A percentile compares a stretch with the other conserved stretches of the same genome.
phyloP scores from a whole-genome alignment of 371 early-diverging fungal species.

The Synchytrium microbalum region DNA sequence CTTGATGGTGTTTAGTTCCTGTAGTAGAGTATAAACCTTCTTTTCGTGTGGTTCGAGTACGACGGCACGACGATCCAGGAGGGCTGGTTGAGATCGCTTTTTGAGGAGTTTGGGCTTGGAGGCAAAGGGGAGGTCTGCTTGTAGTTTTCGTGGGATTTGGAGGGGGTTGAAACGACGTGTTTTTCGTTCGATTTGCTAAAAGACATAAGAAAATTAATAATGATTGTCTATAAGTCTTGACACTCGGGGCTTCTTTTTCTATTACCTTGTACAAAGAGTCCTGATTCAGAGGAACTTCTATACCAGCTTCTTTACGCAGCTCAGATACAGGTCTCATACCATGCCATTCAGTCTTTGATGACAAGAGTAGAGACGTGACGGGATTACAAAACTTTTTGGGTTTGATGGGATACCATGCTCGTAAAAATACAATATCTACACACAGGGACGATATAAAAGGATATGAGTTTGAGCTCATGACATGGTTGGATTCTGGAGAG shows the following conservation, averaged over 20 bases:
- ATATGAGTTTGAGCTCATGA: constrained; percentile 4
- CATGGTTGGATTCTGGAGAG: background rate
- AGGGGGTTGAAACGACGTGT: constrained; percentile 63
- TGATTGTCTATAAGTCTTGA: no score
- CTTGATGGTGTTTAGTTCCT: constrained; percentile 77
- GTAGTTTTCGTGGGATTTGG: constrained; percentile 72
- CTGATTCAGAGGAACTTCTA: constrained; percentile 59
- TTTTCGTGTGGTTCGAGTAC: constrained; percentile 83
- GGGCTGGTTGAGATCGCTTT: constrained; percentile 31
- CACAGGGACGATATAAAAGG: background rate
- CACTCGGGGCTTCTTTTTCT: background rate
- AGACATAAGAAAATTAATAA: constrained; percentile 6
- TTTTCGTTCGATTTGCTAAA: constrained; percentile 70
- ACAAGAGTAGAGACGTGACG: constrained; percentile 75
- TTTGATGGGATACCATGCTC: constrained; percentile 94
- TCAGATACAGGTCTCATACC: constrained; percentile 89
- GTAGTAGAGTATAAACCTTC: constrained; percentile 72
- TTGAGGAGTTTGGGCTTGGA: constrained; percentile 69
- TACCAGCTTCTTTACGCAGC: constrained; percentile 66
- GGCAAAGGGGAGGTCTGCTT: constrained; percentile 81
- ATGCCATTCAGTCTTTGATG: constrained; percentile 54
- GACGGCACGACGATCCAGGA: constrained; percentile 70
- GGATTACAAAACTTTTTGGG: constrained; percentile 93
- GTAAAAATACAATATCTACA: constrained; percentile 92
- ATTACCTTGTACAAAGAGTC: constrained; percentile 75